Evolutionary conservation across 179 eudicot species (phyloP), one percentile per base, ranked within the genome.

Genomic region (Silene noctiflora): DNA sequence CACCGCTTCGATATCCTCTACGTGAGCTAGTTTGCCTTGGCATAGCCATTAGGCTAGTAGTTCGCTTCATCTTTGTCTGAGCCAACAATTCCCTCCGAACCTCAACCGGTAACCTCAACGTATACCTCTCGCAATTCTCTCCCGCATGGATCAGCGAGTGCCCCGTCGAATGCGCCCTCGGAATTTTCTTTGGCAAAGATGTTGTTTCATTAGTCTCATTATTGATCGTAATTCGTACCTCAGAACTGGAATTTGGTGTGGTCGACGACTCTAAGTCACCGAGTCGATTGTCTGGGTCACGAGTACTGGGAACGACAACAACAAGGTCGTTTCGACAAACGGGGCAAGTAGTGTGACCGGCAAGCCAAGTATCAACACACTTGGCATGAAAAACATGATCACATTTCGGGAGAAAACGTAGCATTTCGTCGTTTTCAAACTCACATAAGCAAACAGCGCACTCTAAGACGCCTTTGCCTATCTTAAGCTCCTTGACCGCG

Each of bases 331-430:
- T 81, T 2, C 84, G 80, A 39, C 82, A 91, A 4, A 87, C 88
- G 5, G 94, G 94, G 78, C 97, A 91, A 1, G 97, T 91, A 21
- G 85, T 73, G 72, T 88, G 89, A 0, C 81, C 77, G 0, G 17
- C 69, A 1, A 91, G 82, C 97, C 97, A 91, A 0, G 79, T 73
- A 33, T 88, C 97, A 2, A 91, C 80, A 68, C 97, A 91, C 27
- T 87, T 89, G 0, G 85, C 79, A 20, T 91, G 97, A 53, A 87
- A 90, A 7, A 90, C 88, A 70, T 91, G 97, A 8, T 88, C 90
- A 59, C 97, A 91, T n/a, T 84, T 83, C 12, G 94, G 91, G 24
- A 91, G 53, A 9, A 86, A 29, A 53, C 94, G 81, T 22, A 88
- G 67, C 68, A 79, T 85, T 12, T 90, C 92, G 6, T 85, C 83